Base-by-base conservation (phyloP, 495 filamentous ascomycete species). In the Lophiotrema nucula region DNA sequence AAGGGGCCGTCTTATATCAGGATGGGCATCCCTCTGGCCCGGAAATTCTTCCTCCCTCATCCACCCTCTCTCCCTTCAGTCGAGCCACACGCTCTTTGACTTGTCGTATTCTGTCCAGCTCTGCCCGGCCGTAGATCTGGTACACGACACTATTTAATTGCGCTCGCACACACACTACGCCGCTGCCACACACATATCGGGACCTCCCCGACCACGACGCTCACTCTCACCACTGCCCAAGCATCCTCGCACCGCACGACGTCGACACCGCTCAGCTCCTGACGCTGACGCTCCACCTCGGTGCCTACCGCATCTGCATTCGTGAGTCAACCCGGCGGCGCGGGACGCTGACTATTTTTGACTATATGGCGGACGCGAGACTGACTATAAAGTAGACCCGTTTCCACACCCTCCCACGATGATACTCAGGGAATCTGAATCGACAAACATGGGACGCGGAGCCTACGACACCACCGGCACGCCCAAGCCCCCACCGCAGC, bases 391-490 rank as follows among this genome's bases (percentile, higher is more conserved):
- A 58, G 49, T 24, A 64, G 55, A 13, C 21, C 15, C 45, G 15
- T 21, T 33, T 33, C 41, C 49, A 23, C 44, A 13, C 27, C 39
- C 19, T 19, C 3, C 28, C 58, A 59, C 35, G n/a, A 68, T 70
- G 67, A 68, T 70, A 44, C 43, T 66, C 53, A 47, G 67, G 49
- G 62, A 62, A 19, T 49, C 54, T 10, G 54, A 59, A 35, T 48
- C 65, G 2, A 64, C 19, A 45, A 68, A 70, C 52, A 68, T 70
- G 66, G 68, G 68, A 22, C 68, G 68, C 41, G 68, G 68, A 48
- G 68, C 68, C 19, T 70, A 70, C 54, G 68, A 70, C 56, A 70
- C 68, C 3, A 70, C 68, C 8, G 68, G 68, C 5, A 70, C 68
- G 12, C 68, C 66, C 2, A 68, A 68, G 45, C 66, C 66, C 10